phyloP scores from a whole-genome alignment of 139 green algal species.

The Nannochloris sp. region DNA sequence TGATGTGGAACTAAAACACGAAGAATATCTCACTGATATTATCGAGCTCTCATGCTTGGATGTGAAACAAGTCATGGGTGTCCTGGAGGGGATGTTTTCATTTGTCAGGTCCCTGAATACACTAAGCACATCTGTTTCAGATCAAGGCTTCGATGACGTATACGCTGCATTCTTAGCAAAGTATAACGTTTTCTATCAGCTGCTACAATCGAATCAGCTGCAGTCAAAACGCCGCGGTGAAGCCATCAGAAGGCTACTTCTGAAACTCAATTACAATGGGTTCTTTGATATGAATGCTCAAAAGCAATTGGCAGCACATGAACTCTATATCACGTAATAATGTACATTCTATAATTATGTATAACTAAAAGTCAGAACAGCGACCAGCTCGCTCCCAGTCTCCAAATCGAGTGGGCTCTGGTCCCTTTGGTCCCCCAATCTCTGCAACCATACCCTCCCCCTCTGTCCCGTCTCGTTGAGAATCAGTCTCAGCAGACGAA shows the following conservation, averaged over 20 bases:
- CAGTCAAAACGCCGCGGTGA: constrained; percentile 44
- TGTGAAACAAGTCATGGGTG: constrained; percentile 25
- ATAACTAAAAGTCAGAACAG: constrained; percentile 25
- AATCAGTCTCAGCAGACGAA: neutral
- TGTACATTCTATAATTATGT: neutral
- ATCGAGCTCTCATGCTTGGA: constrained; percentile 61
- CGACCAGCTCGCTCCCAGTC: constrained; percentile 36
- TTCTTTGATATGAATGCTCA: constrained; percentile 23
- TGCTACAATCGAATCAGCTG: constrained; percentile 43
- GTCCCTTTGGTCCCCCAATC: constrained; percentile 10
- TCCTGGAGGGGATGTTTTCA: constrained; percentile 53
- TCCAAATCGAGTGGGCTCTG: constrained; percentile 20
- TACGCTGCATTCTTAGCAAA: constrained; percentile 1
- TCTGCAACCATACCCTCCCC: neutral
- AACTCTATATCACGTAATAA: neutral
- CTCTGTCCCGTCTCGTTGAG: neutral
- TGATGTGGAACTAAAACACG: constrained; percentile 54
- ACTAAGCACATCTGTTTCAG: constrained; percentile 21
- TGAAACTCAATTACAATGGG: constrained; percentile 71
- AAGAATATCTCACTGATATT: constrained; percentile 28
- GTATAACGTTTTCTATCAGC: constrained; percentile 29
- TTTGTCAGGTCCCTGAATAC: constrained; percentile 34
- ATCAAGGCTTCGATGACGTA: neutral
- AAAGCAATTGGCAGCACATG: neutral
- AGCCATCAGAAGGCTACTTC: constrained; percentile 66